Base-by-base conservation (phyloP, 2,329 filamentous ascomycete genomes). In the Talaromyces sp. region DNA sequence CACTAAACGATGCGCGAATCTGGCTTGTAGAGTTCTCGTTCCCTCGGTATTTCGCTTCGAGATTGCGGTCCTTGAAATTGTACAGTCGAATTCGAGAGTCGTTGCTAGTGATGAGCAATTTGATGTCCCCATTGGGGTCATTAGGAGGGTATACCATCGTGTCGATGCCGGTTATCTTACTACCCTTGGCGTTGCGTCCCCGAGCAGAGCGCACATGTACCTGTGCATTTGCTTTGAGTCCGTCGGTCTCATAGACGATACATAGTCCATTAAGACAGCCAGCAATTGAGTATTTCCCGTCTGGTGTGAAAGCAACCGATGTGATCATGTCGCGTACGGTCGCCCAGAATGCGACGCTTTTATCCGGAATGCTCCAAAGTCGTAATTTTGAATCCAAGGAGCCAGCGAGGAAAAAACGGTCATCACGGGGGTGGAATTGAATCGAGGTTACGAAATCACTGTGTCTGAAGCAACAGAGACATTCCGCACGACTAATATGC, bases 311-410 rank as follows among this genome's bases (percentile, higher is more conserved):
- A 0, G 91, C 88, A 0, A 98, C 94, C 1, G 95, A 92, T 0
- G 95, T 99, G 67, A 98, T 93, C 76, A 98, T 90, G 70, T 97
- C 93, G 0, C 90, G 87, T 0, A 93, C 81, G 50, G 90, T 87
- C 9, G 85, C 89, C 68, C 89, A 89, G 74, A 88, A 98, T 0
- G 93, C 93, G 33, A 98, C 91, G n/a, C 85, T 88, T 75, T 96
- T 97, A 76, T 99, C 95, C 0, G 95, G 93, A 56, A 99, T 99
- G 73, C 93, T 97, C 95, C 95, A 99, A 1, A 99, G 80, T 16
- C 95, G 86, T 60, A 99, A 78, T 69, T 93, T 93, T 1, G 89
- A 90, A 74, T 99, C 95, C 7, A 98, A 83, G 0, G 92, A 97
- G 9, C 95, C 95, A 19, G 95, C 93, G 11, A 99, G 83, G 77